Base-by-base conservation (phyloP, 441 rosid species). In the Sinapis alba region DNA sequence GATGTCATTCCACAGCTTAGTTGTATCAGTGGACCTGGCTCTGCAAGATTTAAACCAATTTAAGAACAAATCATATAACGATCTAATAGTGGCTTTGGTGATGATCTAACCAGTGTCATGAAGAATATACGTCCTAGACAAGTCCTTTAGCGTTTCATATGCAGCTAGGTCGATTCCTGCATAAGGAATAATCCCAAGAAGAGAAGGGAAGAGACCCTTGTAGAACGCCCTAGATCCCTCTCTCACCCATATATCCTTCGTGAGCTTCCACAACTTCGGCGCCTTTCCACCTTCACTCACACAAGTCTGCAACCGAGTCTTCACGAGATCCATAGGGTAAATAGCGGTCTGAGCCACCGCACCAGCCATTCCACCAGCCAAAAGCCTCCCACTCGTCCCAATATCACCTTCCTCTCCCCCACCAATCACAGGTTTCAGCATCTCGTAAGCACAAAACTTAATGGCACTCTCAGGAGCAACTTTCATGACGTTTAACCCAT, bases 381-480 rank as follows among this genome's bases (percentile, higher is more conserved):
- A 47, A 85, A 95, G 95, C 72, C 97, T 88, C 72, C 88, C 97
- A 24, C 78, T 26, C 24, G 93, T 69, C 76, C 98, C 96, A 43
- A 91, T 80, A 83, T 85, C 90, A 63, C 73, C 85, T 20, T 80
- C 86, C 23, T 82, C 83, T 63, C 43, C 43, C 47, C 15, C 85
- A 16, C 94, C 96, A 61, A 90, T 86, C 21, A 81, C 77, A n/a
- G 80, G 83, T 79, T 95, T 93, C 30, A 91, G 80, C 84, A 87
- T 77, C 85, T 95, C 98, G 78, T 89, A 95, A n/a, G 89, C 78
- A 75, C 92, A 93, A 78, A 95, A 95, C 83, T 83, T 96, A 36
- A 96, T 85, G 36, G 99, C 99, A 72, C 97, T 96, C 84, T 96
- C 99, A n/a, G 99, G 99, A 70, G 98, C 89, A 32, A 96, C 98